Conservation (phyloP, 176 grass and related monocot genomes). For the Oryza longistaminata region DNA sequence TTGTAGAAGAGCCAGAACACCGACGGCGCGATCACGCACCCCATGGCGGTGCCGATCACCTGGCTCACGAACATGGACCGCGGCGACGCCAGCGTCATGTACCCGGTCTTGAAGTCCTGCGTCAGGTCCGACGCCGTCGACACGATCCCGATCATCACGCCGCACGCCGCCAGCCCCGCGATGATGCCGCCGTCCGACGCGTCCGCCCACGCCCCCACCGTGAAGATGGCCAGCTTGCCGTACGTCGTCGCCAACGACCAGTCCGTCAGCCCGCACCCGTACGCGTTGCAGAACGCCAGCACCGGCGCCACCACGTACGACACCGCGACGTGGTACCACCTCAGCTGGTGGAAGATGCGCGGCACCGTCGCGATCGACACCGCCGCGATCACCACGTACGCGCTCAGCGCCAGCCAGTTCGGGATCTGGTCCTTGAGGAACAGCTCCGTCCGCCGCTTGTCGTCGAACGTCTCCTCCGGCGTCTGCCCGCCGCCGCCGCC, state of each 20-base stretch:
- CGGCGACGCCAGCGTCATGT: conserved; percentile 76
- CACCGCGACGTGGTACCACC: conserved; percentile 63
- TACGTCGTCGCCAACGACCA: conserved; percentile 66
- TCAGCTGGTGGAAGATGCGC: conserved; percentile 54
- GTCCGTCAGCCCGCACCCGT: conserved; percentile 65
- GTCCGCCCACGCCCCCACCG: conserved; percentile 56
- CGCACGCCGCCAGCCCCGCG: conserved; percentile 50
- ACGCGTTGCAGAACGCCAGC: conserved; percentile 73
- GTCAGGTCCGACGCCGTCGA: conserved; percentile 66
- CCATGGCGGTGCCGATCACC: conserved; percentile 62
- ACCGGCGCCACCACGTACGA: conserved; percentile 59
- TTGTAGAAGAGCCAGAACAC: conserved; percentile 76
- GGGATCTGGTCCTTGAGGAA: conserved; percentile 79
- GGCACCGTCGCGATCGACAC: conserved; percentile 53
- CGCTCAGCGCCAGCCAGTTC: conserved; percentile 43
- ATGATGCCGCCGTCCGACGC: conserved; percentile 44
- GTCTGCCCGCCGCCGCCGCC: not conserved
- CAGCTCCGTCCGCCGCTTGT: conserved; percentile 46
- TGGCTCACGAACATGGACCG: conserved; percentile 76
- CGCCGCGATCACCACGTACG: conserved; percentile 41
- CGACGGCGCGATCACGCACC: conserved; percentile 54
- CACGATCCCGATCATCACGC: conserved; percentile 71
- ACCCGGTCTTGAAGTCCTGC: conserved; percentile 70
- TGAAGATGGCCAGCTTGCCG: conserved; percentile 66
- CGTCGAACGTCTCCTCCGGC: conserved; percentile 56